phyloP scores from a whole-genome alignment of 1,284 basidiomycete genomes.

The Fereydounia khargensis region DNA sequence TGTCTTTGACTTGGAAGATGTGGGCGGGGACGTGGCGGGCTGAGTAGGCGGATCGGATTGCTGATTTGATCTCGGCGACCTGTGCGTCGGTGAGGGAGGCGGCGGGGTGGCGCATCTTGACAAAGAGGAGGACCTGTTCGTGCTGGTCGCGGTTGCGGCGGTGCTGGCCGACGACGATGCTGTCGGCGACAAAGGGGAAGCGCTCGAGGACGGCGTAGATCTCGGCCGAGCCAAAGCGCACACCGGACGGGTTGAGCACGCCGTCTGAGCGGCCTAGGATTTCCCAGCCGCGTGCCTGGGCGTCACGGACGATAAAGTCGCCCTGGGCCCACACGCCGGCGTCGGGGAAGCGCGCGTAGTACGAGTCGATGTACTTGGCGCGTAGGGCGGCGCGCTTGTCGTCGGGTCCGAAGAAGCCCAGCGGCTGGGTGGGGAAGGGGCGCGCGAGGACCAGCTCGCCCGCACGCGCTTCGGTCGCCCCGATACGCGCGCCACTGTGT shows the following conservation, averaged over 20 bases:
- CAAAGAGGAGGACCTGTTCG: slow-evolving; percentile 54
- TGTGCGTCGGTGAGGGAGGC: slow-evolving; percentile 13
- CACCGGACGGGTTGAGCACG: slow-evolving; percentile 67
- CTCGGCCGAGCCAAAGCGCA: slow-evolving; percentile 79
- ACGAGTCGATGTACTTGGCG: slow-evolving; percentile 55
- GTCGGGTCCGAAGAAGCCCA: slow-evolving; percentile 30
- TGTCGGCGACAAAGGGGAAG: slow-evolving; percentile 45
- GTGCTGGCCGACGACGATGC: slow-evolving; percentile 50
- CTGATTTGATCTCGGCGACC: slow-evolving; percentile 32
- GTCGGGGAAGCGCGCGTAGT: slow-evolving; percentile 46
- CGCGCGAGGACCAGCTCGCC: slow-evolving; percentile 51
- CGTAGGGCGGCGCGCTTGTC: slow-evolving; percentile 41
- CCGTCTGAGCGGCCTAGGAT: slow-evolving; percentile 67
- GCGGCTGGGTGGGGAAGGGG: slow-evolving; percentile 56
- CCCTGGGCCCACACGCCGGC: slow-evolving; percentile 40
- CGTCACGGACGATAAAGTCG: slow-evolving; percentile 34
- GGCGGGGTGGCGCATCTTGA: slow-evolving; percentile 39
- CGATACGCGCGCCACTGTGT: slow-evolving; percentile 29
- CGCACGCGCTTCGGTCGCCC: slow-evolving; percentile 31
- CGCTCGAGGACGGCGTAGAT: slow-evolving; percentile 72
- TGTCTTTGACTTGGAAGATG: slow-evolving; percentile 43
- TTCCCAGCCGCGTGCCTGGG: slow-evolving; percentile 66
- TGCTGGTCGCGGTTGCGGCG: slow-evolving; percentile 34
- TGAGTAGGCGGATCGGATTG: slow-evolving; percentile 38
- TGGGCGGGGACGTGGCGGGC: slow-evolving; percentile 51